Percentiles rank a stretch among this genome's conserved stretches.
Evolutionary conservation across 1,139 yeast genomes (phyloP).

Genomic region (Magnusiomyces suaveolens): DNA sequence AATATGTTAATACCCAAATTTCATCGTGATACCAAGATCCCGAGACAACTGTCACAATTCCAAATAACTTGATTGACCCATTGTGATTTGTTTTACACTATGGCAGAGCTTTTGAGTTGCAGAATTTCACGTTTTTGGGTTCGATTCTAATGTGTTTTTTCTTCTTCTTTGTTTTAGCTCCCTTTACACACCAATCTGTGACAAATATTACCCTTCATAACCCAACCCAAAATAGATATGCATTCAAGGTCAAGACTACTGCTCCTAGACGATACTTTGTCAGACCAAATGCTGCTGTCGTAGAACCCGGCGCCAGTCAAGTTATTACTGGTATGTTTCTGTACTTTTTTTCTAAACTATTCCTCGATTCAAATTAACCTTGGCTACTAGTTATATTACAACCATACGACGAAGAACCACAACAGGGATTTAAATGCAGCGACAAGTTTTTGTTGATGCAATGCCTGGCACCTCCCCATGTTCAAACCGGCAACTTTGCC

Average conservation of each 20-base stretch:
- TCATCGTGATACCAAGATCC: no score
- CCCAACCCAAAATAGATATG: conserved; percentile 49
- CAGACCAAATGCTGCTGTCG: conserved; percentile 82
- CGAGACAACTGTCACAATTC: no score
- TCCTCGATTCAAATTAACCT: neutral
- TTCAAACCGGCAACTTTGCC: neutral
- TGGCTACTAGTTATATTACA: conserved; percentile 1
- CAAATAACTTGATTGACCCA: no score
- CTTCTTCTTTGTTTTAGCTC: conserved; percentile 25
- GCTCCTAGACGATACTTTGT: conserved; percentile 97
- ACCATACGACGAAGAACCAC: conserved; percentile 5
- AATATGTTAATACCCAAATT: no score
- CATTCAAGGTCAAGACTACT: conserved; percentile 94
- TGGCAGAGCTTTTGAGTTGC: no score
- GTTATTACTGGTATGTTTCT: conserved; percentile 46
- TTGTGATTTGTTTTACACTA: no score
- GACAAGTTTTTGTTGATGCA: conserved; percentile 7
- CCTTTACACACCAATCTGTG: conserved; percentile 65
- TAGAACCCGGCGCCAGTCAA: conserved; percentile 63
- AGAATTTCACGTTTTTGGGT: no score
- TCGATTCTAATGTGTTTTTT: neutral
- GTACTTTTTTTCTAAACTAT: neutral
- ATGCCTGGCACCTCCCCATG: conserved; percentile 1
- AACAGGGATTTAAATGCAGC: neutral
- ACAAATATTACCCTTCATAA: conserved; percentile 62